Base-by-base conservation (phyloP, 108 stramenopile genomes). In the Schizochytrium sp. region DNA sequence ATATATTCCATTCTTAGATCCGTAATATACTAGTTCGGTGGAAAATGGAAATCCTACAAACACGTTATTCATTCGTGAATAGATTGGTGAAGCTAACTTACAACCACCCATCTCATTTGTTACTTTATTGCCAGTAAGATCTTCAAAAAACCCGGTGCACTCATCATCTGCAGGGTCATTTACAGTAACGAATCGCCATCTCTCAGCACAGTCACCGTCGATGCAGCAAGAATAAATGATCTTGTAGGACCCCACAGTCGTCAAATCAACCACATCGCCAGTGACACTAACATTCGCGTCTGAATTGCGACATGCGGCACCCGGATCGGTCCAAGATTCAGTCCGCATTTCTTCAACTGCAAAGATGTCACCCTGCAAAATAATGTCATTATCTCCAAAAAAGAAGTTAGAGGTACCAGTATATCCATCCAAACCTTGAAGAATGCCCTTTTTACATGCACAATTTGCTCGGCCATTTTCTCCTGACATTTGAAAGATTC, bases 231-330 rank as follows among this genome's bases (percentile, higher is more conserved):
- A 83, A 28, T 55, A 83, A 5, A 53, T 83, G 7, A 28, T 69
- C 19, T 44, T 44, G 47, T 83, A 83, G 5, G 50, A 55, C 28
- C 47, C 50, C 2, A 42, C 15, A 8, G 17, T 83, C 1, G 76
- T 40, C 0, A 83, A 53, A 53, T 83, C 76, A 7, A 55, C 50
- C 0, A n/a, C 8, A 13, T 83, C 76, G 47, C 76, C 76, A 83
- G 45, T 19, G 50, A 10, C 10, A 10, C 5, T 17, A n/a, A 55
- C 7, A 5, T 47, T 83, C 50, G 53, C 47, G 47, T 10, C 5
- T 0, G 0, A 13, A 2, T 83, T 53, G 45, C 2, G 28, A 53
- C 76, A 83, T 8, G 47, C 40, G 15, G 76, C 76, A 7, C 76
- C 76, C 38, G 28, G 76, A 2, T 83, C 76, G 28, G 8, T n/a